Percentiles rank a stretch among this genome's conserved stretches.
Evolutionary conservation across 495 filamentous ascomycete genomes (phyloP).

Genomic region (Podospora pseudoanserina): DNA sequence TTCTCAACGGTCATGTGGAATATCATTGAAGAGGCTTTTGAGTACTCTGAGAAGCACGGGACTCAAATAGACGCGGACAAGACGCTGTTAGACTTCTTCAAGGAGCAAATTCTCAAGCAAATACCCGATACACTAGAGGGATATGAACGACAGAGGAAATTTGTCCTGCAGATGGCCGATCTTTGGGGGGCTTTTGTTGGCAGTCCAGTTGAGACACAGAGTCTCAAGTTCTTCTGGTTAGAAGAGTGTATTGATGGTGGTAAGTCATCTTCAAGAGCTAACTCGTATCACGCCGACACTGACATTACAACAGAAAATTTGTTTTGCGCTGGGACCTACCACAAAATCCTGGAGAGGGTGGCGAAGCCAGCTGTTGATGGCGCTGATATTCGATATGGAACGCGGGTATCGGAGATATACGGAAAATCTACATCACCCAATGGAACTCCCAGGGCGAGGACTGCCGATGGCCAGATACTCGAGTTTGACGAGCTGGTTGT

Average conservation of each 20-base stretch:
- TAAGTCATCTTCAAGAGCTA: slow-evolving; percentile 37
- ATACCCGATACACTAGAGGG: slow-evolving; percentile 47
- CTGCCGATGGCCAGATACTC: slow-evolving; percentile 47
- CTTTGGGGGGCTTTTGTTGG: slow-evolving; percentile 91
- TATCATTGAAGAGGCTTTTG: slow-evolving; percentile 73
- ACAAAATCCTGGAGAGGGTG: slow-evolving; percentile 65
- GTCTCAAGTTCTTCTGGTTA: slow-evolving; percentile 89
- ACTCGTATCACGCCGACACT: slow-evolving; percentile 11
- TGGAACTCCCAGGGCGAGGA: slow-evolving; percentile 51
- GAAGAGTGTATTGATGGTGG: slow-evolving; percentile 92
- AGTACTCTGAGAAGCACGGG: slow-evolving; percentile 67
- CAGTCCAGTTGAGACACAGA: slow-evolving; percentile 70
- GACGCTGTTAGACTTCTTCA: slow-evolving; percentile 78
- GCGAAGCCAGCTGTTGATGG: slow-evolving; percentile 58
- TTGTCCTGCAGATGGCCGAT: slow-evolving; percentile 61
- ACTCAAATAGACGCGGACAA: slow-evolving; percentile 59
- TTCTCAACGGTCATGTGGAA: slow-evolving; percentile 69
- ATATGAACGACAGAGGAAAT: slow-evolving; percentile 46
- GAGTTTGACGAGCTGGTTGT: slow-evolving; percentile 82
- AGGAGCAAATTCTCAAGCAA: slow-evolving; percentile 52
- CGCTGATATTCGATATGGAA: slow-evolving; percentile 58
- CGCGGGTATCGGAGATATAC: slow-evolving; percentile 37
- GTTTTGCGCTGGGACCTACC: slow-evolving; percentile 84
- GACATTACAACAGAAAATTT: slow-evolving; percentile 61
- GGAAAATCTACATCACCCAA: slow-evolving; percentile 45